phyloP scores from a whole-genome alignment of 148 eudicot genomes.

The Rhododendron vialii region DNA sequence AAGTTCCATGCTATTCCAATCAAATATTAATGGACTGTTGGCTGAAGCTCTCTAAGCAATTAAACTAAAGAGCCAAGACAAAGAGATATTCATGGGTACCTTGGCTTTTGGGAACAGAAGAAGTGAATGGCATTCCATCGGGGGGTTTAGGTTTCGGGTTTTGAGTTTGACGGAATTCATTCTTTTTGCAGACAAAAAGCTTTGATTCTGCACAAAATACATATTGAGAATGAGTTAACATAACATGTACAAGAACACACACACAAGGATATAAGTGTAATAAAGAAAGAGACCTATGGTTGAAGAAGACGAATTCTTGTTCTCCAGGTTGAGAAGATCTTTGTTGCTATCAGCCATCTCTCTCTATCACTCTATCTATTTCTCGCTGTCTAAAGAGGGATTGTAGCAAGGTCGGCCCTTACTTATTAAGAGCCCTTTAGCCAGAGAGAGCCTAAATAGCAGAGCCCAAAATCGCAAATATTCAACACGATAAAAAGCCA shows the following conservation, averaged over 20 bases:
- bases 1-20: too few species aligned
- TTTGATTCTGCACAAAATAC: constrained; percentile 42
- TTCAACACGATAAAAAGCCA: background rate
- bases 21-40: too few species aligned
- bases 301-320: constrained; percentile 24
- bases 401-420: background rate
- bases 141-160: constrained; percentile 22
- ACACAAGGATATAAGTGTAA: background rate
- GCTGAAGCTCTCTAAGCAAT: too few species aligned
- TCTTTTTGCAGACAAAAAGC: constrained; percentile 41
- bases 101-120: constrained; percentile 57
- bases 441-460: background rate
- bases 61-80: too few species aligned
- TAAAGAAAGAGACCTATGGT: constrained; percentile 23
- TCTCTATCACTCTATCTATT: background rate
- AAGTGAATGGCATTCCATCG: constrained; percentile 27
- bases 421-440: background rate
- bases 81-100: constrained; percentile 20
- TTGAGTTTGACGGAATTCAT: constrained; percentile 10
- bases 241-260: background rate
- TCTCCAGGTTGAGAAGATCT: constrained; percentile 48
- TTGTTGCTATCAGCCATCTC: constrained; percentile 34
- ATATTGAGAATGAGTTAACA: background rate
- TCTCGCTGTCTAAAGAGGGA: background rate
- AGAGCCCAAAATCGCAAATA: background rate